phyloP scores from a whole-genome alignment of 192 early-diverging fungal genomes.

The Lobosporangium transversale region DNA sequence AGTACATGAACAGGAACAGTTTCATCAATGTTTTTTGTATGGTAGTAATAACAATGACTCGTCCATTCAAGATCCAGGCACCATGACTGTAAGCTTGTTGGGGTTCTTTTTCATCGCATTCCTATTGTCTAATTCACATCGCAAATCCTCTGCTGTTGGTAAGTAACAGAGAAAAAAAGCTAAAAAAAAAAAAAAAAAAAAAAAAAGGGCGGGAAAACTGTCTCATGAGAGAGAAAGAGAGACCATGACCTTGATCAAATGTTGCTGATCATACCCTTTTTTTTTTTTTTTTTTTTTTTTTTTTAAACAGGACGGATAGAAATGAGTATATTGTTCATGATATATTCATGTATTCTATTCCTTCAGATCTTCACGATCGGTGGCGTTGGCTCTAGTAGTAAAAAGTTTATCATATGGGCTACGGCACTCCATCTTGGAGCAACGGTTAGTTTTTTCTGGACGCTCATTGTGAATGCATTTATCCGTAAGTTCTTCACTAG shows the following conservation, averaged over 20 bases:
- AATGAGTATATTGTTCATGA: constrained; percentile 14
- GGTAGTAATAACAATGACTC: not conserved
- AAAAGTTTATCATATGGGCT: constrained; percentile 17
- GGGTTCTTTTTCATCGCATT: not conserved
- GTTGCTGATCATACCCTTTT: not conserved
- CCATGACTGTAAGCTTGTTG: not conserved
- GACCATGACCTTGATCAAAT: not conserved
- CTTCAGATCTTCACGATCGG: constrained; percentile 31
- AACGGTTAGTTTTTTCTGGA: constrained; percentile 34
- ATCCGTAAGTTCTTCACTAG: constrained; percentile 34
- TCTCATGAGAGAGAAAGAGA: too few species aligned
- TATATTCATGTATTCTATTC: constrained; percentile 4
- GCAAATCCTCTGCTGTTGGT: not conserved
- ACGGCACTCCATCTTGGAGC: constrained; percentile 28
- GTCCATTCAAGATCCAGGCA: not conserved
- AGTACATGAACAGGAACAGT: not conserved
- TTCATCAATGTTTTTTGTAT: not conserved
- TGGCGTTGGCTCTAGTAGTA: not conserved
- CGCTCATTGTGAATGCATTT: constrained; percentile 10
- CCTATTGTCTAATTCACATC: not conserved
- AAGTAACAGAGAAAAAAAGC: not conserved
- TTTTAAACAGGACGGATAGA: constrained; percentile 14
- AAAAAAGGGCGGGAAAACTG: not conserved
- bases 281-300: not conserved
- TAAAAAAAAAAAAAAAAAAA: not conserved